phyloP scores from a whole-genome alignment of 140 eudicot genomes.

The Erigeron philadelphicus region DNA sequence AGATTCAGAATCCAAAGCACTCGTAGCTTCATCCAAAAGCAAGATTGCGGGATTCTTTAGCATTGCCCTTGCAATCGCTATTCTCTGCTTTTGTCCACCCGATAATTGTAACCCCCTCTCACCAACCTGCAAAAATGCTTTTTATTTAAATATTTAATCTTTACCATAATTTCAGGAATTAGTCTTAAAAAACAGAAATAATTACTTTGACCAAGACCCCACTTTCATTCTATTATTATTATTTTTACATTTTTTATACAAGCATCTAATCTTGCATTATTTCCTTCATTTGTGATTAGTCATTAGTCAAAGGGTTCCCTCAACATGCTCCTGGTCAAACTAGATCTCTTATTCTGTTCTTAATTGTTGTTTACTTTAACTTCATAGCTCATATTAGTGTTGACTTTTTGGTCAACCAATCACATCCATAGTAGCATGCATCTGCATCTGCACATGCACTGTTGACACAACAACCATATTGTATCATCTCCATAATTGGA shows the following conservation, averaged over 20 bases:
- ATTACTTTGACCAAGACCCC: slow-evolving; percentile 23
- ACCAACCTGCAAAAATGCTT: slow-evolving; percentile 53
- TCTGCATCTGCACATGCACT: slow-evolving; percentile 81
- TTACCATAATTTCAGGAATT: slow-evolving; percentile 22
- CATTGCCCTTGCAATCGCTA: slow-evolving; percentile 95
- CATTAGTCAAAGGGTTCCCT: slow-evolving; percentile 25
- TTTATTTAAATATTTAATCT: background rate
- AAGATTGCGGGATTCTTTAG: slow-evolving; percentile 85
- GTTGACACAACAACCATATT: slow-evolving; percentile 70
- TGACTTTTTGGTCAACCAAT: slow-evolving; percentile 30
- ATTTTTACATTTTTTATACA: slow-evolving; percentile 16
- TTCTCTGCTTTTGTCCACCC: slow-evolving; percentile 94
- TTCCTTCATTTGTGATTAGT: slow-evolving; percentile 21
- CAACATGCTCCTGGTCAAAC: slow-evolving; percentile 40
- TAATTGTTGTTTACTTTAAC: slow-evolving; percentile 25
- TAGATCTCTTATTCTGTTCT: slow-evolving; percentile 33
- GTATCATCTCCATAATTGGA: slow-evolving; percentile 39
- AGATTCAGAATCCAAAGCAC: slow-evolving; percentile 90
- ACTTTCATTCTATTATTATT: background rate
- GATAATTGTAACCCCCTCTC: slow-evolving; percentile 91
- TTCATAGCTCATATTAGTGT: slow-evolving; percentile 16
- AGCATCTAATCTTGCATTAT: slow-evolving; percentile 30
- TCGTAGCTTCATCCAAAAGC: slow-evolving; percentile 88
- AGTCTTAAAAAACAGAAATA: slow-evolving; percentile 11
- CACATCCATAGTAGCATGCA: slow-evolving; percentile 23